These are phyloP conservation scores for Russula olivacea DNA, from an alignment of 768 basidiomycete species.

Conservation along the genomic window DNA sequence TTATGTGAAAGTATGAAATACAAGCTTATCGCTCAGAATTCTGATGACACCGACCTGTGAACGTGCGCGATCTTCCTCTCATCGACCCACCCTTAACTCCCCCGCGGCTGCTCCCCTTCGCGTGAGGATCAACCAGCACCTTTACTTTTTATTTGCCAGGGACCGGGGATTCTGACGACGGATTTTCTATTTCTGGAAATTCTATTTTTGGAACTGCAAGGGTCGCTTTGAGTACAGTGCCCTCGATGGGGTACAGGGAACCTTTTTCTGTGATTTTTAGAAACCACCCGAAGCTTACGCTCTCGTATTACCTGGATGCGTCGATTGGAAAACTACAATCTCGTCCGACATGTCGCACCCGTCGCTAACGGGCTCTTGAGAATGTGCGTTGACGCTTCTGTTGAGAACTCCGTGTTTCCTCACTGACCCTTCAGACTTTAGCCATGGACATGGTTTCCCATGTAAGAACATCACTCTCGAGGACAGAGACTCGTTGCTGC, in stretches of 20 bases:
- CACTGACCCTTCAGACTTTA: not conserved
- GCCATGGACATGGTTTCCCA: not conserved
- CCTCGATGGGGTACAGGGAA: not conserved
- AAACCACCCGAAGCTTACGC: not conserved
- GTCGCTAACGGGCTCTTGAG: slow-evolving; percentile 11
- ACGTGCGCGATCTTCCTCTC: not conserved
- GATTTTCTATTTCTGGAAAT: slow-evolving; percentile 2
- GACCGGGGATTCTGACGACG: not conserved
- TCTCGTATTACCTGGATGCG: not conserved
- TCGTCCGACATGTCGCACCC: slow-evolving; percentile 13
- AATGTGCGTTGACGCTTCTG: slow-evolving; percentile 1
- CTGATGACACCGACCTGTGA: not conserved
- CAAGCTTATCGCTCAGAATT: slow-evolving; percentile 9
- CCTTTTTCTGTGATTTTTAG: not conserved
- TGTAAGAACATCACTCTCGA: not conserved
- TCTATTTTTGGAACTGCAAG: not conserved
- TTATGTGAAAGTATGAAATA: slow-evolving; percentile 13
- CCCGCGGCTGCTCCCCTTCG: not conserved
- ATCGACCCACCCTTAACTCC: not conserved
- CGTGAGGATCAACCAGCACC: not conserved
- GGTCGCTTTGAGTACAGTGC: not conserved
- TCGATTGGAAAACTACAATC: not conserved
- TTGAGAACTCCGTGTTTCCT: slow-evolving; percentile 10
- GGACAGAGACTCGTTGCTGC: not conserved
- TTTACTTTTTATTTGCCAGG: not conserved